Conservation (phyloP, 176 grass and related monocot genomes). For the Aegilops tauschii region DNA sequence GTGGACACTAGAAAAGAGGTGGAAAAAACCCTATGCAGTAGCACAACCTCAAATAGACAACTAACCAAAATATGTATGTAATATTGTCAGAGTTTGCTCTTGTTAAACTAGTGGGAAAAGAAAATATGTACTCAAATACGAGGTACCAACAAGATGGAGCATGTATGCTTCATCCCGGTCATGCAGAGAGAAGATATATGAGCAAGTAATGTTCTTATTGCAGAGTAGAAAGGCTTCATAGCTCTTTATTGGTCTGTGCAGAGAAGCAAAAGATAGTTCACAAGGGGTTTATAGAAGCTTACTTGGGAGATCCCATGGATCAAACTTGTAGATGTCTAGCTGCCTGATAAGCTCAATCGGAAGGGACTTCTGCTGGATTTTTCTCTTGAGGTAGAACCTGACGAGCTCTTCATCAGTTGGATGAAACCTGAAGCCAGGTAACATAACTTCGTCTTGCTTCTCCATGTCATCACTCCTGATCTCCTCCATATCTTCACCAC, state of each 20-base stretch:
- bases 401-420: constrained; percentile 98
- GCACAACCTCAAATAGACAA: constrained; percentile 8
- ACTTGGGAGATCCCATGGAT: constrained; percentile 99
- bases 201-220: neutral
- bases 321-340: constrained; percentile 98
- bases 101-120: neutral
- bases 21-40: neutral
- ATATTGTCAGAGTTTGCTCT: neutral
- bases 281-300: constrained; percentile 37
- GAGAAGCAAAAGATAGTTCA: constrained; percentile 5
- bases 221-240: constrained; percentile 1
- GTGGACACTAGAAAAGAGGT: neutral
- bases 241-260: neutral
- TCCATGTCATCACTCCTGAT: constrained; percentile 69
- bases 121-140: neutral
- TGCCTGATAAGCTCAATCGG: constrained; percentile 97
- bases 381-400: constrained; percentile 92
- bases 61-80: constrained; percentile 12
- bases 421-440: constrained; percentile 98
- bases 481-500: constrained; percentile 58
- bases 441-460: constrained; percentile 83
- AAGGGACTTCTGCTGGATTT: constrained; percentile 89
- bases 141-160: constrained; percentile 3
- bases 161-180: neutral
- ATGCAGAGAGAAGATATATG: neutral